phyloP scores from a whole-genome alignment of 1,139 yeast species.

The Nakaseomyces bracarensis region DNA sequence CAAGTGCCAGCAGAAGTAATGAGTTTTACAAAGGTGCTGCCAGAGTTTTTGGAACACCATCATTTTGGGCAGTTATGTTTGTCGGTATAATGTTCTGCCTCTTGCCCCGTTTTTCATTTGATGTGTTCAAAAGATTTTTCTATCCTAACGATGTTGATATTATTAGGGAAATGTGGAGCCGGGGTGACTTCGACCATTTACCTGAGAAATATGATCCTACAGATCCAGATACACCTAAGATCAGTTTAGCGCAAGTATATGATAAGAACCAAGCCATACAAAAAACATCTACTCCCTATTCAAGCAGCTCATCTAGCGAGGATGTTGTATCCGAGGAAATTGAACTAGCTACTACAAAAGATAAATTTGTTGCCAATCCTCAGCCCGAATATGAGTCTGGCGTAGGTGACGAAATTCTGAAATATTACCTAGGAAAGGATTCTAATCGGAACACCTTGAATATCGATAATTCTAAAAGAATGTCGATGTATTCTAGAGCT shows the following conservation, averaged over 20 bases:
- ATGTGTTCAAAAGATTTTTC: slow-evolving; percentile 51
- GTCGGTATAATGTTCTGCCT: slow-evolving; percentile 67
- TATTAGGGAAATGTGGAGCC: slow-evolving; percentile 62
- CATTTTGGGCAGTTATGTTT: slow-evolving; percentile 77
- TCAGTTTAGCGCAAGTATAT: slow-evolving; percentile 12
- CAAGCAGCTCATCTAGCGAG: slow-evolving; percentile 17
- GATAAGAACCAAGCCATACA: slow-evolving; percentile 5
- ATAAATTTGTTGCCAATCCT: slow-evolving; percentile 19
- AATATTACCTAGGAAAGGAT: slow-evolving; percentile 13
- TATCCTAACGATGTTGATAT: slow-evolving; percentile 78
- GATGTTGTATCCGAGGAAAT: slow-evolving; percentile 26
- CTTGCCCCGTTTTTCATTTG: slow-evolving; percentile 66
- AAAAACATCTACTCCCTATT: background rate
- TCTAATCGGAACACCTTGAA: background rate
- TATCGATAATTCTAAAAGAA: slow-evolving; percentile 1
- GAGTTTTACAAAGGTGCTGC: slow-evolving; percentile 74
- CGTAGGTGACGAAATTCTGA: slow-evolving; percentile 32
- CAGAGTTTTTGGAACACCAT: slow-evolving; percentile 61
- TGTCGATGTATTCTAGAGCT: slow-evolving; percentile 1
- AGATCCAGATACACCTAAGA: slow-evolving; percentile 39
- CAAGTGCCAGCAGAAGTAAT: slow-evolving; percentile 48
- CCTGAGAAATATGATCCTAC: slow-evolving; percentile 59
- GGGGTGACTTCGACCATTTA: slow-evolving; percentile 52
- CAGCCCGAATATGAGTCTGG: slow-evolving; percentile 32
- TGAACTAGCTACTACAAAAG: slow-evolving; percentile 17